Evolutionary conservation across 176 grass and related monocot species (phyloP), one percentile per base, ranked within the genome.

Genomic region (Coix lacrymajobi): DNA sequence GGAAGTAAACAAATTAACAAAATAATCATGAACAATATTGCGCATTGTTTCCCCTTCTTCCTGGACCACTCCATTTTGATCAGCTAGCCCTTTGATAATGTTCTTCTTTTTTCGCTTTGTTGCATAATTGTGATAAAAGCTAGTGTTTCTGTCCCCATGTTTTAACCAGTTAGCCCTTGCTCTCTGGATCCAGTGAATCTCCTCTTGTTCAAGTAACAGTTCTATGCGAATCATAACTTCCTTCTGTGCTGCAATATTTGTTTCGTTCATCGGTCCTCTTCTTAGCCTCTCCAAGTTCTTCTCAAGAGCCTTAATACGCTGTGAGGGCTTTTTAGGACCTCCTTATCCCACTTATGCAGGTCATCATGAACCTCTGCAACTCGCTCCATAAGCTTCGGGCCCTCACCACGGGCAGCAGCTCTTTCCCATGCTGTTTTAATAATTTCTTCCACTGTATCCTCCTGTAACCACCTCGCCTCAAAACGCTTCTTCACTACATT

Each of bases 401-500:
- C 51, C 8, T 56, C 15, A 0, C 51, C 51, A 22, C 20, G 14
- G 0, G 19, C 16, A 20, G 51, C 51, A 0, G 20, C 51, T 20
- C 51, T 3, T 56, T 19, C 16, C 51, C 51, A 56, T 3, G 51
- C 15, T 20, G 51, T 11, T n/a, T 56, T 56, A n/a, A 56, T 22
- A 7, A 56, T 56, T 6, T 56, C 16, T 11, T 56, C 51, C 19
- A 56, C 20, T 3, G 51, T 56, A 22, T 56, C 51, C 51, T 56
- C 51, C 3, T 56, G 20, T 11, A 56, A 11, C 51, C 51, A 56
- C 3, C 49, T 6, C 1, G 51, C 51, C 20, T 56, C 51, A 9
- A n/a, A 56, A 1, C 20, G 5, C 1, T 56, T 56, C 20, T n/a
- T 2, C 1, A 0, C 3, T 2, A 13, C 11, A 13, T 0, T 3